A percentile compares a stretch with the other conserved stretches of the same genome.
phyloP scores from a whole-genome alignment of 805 yeast species.

The Kuraishia floccosa region DNA sequence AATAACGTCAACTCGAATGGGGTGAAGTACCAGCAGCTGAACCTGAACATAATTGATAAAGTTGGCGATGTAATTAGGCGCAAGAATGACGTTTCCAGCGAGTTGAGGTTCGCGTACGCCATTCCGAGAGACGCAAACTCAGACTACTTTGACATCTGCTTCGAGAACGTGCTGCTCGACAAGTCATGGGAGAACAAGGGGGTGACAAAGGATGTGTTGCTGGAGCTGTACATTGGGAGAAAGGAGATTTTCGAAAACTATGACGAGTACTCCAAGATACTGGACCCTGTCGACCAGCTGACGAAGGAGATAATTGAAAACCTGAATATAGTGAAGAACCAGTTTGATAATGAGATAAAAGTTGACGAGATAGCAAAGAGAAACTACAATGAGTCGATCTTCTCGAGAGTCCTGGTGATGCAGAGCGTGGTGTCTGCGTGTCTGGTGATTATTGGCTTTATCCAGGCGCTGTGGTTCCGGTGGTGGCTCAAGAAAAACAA shows the following conservation, averaged over 20 bases:
- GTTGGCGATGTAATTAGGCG: conserved; percentile 15
- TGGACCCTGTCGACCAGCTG: conserved; percentile 6
- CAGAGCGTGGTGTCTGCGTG: conserved; percentile 6
- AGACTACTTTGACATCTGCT: conserved; percentile 16
- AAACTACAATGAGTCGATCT: conserved; percentile 15
- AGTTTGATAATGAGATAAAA: conserved; percentile 6
- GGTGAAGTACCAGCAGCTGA: conserved; percentile 11
- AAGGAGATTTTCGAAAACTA: conserved; percentile 11
- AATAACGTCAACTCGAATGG: conserved; percentile 6
- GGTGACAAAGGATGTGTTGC: conserved; percentile 6
- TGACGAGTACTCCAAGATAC: conserved; percentile 8
- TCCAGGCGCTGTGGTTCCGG: conserved; percentile 13
- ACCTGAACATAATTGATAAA: conserved; percentile 15
- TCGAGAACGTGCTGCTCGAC: conserved; percentile 16
- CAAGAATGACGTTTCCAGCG: conserved; percentile 9
- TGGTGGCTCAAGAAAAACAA: conserved; percentile 8
- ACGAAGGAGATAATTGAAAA: conserved; percentile 9
- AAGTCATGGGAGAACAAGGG: conserved; percentile 16
- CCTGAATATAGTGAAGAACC: conserved; percentile 7
- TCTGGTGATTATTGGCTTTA: conserved; percentile 7
- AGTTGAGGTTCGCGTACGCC: conserved; percentile 9
- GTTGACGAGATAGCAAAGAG: conserved; percentile 12
- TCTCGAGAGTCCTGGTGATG: conserved; percentile 7
- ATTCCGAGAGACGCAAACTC: conserved; percentile 9
- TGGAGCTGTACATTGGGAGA: conserved; percentile 14